These are phyloP conservation scores for Pholiota microspora DNA, from an alignment of 768 basidiomycete species.

Conservation along the genomic window DNA sequence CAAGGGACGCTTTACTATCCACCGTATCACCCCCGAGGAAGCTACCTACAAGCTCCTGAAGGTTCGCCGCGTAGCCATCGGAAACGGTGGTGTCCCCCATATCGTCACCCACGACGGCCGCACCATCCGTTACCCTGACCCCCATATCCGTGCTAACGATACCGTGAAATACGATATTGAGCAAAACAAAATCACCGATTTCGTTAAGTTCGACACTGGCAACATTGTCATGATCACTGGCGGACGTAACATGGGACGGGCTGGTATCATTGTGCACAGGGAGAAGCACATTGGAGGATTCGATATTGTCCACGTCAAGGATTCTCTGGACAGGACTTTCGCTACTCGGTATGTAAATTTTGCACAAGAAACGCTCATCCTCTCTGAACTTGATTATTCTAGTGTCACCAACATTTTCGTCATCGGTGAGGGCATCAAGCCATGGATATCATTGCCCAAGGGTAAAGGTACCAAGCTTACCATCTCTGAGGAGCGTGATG, in stretches of 20 bases:
- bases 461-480: constrained; percentile 98
- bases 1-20: constrained; percentile 99
- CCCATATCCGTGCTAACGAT: constrained; percentile 92
- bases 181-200: constrained; percentile 89
- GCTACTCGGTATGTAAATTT: constrained; percentile 80
- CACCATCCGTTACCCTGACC: constrained; percentile 99
- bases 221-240: constrained; percentile 98
- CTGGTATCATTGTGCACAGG: constrained; percentile 91
- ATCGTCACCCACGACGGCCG: constrained; percentile 99
- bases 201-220: constrained; percentile 94
- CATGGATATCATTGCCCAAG: constrained; percentile 95
- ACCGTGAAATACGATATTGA: constrained; percentile 96
- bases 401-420: constrained; percentile 98
- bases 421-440: constrained; percentile 92
- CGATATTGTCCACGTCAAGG: constrained; percentile 98
- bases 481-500: constrained; percentile 95
- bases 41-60: constrained; percentile 95
- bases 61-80: constrained; percentile 89
- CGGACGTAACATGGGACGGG: constrained; percentile 99
- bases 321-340: constrained; percentile 92
- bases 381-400: no score
- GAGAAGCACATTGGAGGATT: constrained; percentile 99
- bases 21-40: constrained; percentile 98
- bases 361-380: no score
- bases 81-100: constrained; percentile 92